phyloP scores from a whole-genome alignment of 257 asterid species.

The Buddleja alternifolia region DNA sequence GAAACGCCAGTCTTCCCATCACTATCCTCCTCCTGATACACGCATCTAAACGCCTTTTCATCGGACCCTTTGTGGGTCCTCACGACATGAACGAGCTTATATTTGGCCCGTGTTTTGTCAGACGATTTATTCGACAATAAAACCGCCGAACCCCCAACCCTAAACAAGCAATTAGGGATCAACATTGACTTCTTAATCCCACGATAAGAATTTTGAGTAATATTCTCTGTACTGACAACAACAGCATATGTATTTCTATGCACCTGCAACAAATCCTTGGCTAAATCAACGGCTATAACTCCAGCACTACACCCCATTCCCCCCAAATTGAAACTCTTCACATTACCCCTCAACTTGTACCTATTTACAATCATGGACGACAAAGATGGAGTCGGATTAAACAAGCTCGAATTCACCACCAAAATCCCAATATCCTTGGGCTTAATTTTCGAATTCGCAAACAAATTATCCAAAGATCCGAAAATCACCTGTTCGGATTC shows the following conservation, averaged over 20 bases:
- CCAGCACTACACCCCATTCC: conserved; percentile 90
- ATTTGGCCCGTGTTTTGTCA: conserved; percentile 51
- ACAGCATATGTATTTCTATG: conserved; percentile 60
- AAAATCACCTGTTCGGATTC: conserved; percentile 62
- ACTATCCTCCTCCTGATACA: conserved; percentile 63
- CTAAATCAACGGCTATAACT: conserved; percentile 59
- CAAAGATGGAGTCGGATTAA: conserved; percentile 67
- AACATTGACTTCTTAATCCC: conserved; percentile 65
- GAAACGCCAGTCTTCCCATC: conserved; percentile 58
- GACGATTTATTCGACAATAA: conserved; percentile 49
- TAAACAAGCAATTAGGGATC: conserved; percentile 63
- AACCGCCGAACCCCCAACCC: conserved; percentile 66
- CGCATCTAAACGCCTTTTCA: conserved; percentile 57
- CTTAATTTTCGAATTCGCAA: conserved; percentile 47
- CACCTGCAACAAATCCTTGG: conserved; percentile 57
- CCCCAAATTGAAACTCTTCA: conserved; percentile 57
- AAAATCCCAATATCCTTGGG: conserved; percentile 60
- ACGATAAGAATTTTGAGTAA: conserved; percentile 58
- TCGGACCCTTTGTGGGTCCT: conserved; percentile 68
- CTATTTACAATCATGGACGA: conserved; percentile 64
- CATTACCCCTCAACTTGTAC: conserved; percentile 59
- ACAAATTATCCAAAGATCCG: conserved; percentile 55
- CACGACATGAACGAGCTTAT: conserved; percentile 60
- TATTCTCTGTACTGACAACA: conserved; percentile 63
- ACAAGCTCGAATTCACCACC: conserved; percentile 63